phyloP scores from a whole-genome alignment of 352 stramenopile genomes.

The Pythium myriotylum region DNA sequence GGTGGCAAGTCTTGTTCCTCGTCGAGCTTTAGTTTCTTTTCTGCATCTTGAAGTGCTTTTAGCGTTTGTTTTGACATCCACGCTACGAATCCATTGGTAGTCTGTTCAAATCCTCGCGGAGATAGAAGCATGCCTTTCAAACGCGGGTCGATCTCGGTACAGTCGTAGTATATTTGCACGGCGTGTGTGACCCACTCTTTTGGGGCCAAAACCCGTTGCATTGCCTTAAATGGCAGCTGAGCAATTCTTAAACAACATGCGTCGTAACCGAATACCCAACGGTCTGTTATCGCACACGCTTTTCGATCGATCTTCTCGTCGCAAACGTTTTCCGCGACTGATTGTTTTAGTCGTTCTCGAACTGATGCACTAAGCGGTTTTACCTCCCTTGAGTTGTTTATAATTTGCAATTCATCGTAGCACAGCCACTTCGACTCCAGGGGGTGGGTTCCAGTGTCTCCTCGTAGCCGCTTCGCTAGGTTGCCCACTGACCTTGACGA shows the following conservation, averaged over 20 bases:
- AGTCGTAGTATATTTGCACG: slow-evolving; percentile 4
- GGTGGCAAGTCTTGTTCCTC: slow-evolving; percentile 3
- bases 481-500: no score
- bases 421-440: no score
- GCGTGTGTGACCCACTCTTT: not conserved
- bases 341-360: no score
- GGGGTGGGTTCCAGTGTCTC: no score
- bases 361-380: no score
- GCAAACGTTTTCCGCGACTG: no score
- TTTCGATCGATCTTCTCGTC: slow-evolving; percentile 2
- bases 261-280: not conserved
- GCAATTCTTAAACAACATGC: not conserved
- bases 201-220: not conserved
- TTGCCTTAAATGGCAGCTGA: slow-evolving; percentile 2
- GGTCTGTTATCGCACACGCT: not conserved
- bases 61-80: not conserved
- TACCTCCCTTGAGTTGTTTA: no score
- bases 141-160: not conserved
- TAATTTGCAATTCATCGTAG: no score
- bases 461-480: no score
- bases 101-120: not conserved
- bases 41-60: no score
- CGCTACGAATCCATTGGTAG: not conserved
- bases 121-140: not conserved
- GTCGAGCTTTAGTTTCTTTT: no score